Evolutionary conservation across 495 filamentous ascomycete species (phyloP).

Genomic region (Bacidia gigantensis): DNA sequence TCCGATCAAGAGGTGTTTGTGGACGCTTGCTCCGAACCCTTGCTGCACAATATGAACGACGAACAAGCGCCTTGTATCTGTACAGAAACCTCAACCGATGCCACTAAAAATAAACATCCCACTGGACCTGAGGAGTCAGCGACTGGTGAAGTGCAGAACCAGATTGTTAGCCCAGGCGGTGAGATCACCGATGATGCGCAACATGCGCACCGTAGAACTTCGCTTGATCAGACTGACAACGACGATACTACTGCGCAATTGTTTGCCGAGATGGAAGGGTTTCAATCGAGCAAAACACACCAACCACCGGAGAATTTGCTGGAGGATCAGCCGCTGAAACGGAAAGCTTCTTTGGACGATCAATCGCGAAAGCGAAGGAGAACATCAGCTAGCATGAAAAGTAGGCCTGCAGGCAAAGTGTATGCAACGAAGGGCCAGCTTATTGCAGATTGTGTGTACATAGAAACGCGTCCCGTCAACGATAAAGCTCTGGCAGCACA

Average conservation of each 20-base stretch:
- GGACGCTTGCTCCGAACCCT: conserved; percentile 10
- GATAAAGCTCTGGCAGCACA: not conserved
- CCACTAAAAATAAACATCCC: too few species aligned
- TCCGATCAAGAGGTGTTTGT: conserved; percentile 14
- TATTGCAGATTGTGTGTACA: conserved; percentile 14
- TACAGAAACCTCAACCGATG: too few species aligned
- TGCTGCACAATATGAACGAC: not conserved
- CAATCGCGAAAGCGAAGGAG: not conserved
- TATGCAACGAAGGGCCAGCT: not conserved
- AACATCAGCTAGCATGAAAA: conserved; percentile 2
- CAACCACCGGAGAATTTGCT: not conserved
- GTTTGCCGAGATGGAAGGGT: conserved; percentile 15
- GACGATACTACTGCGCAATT: conserved; percentile 16
- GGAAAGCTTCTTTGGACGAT: conserved; percentile 4
- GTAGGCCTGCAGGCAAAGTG: not conserved
- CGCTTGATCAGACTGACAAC: conserved; percentile 12
- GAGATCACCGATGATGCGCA: too few species aligned
- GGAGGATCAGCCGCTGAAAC: conserved; percentile 3
- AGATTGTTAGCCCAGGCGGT: too few species aligned
- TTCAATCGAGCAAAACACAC: conserved; percentile 11
- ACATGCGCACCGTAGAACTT: too few species aligned
- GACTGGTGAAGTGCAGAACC: too few species aligned
- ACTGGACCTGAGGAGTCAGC: too few species aligned
- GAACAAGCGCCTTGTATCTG: not conserved
- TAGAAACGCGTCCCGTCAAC: conserved; percentile 4